Base-by-base conservation (phyloP, 2,329 filamentous ascomycete species). In the Fusarium heterosporum region DNA sequence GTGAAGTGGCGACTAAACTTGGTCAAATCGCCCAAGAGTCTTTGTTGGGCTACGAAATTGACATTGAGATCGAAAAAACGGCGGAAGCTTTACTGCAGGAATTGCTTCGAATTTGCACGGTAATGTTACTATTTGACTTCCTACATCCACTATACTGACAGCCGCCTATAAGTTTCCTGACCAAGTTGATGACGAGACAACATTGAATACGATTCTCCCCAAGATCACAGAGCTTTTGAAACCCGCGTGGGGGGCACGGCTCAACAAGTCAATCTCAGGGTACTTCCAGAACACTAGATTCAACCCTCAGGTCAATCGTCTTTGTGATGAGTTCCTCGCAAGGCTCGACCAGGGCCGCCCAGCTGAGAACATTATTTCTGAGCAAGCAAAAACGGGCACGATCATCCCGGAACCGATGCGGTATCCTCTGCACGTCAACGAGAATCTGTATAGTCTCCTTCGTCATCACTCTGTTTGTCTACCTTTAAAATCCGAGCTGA, bases 1-100 rank as follows among this genome's bases (percentile, higher is more conserved):
- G 48, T 11, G 36, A 51, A 26, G 26, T 51, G 8, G 48, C 26
- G 0, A 51, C 48, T 10, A 42, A 14, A 26, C 36, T 51, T 13
- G 48, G 48, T 0, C 48, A 51, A 2, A 43, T 51, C 17, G 48
- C 48, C 6, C 48, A 51, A 26, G 48, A 51, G 7, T 51, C 36
- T 1, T 43, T 51, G 6, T n/a, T 19, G 8, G 17, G 17, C 0
- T 51, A 51, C 2, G 48, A 51, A 17, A 2, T 34, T 7, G 36
- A 51, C 1, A 11, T 25, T 3, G 14, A 6, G 0, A 17, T 16
- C 4, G 48, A 51, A 13, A 8, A 30, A 1, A 4, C 17, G 0
- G 36, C 48, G 0, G 17, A 13, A 3, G 3, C 0, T 0, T 1
- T 51, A 0, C 1, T 51, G 1, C 36, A 42, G n/a, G 17, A 6